Base-by-base conservation (phyloP, 306 rosid species). In the Hippophae tibetana region DNA sequence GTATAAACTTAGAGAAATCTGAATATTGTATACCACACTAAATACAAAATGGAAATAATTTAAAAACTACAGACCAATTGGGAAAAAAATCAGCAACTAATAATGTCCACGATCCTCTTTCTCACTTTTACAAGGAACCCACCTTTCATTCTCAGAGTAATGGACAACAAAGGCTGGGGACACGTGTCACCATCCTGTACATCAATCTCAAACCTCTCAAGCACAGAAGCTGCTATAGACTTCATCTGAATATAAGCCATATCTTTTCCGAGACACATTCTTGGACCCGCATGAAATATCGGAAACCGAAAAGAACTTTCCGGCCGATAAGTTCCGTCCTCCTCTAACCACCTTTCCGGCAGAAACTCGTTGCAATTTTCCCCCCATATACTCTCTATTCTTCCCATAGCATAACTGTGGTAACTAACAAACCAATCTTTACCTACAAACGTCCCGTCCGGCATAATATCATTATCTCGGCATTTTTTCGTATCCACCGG, bases 241-340 rank as follows among this genome's bases (percentile, higher is more conserved):
- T 89, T 89, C 97, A 89, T 89, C 72, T 89, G 97, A 68, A 81
- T 79, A 10, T 77, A 81, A 2, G 89, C 92, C 89, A 86, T 58
- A 1, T 86, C 92, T 11, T 84, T 86, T 1, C 97, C 95, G 0
- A 89, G 53, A 40, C 95, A 89, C 78, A 81, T 61, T 13, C 97
- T 78, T 0, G 87, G 87, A 25, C 97, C 86, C 1, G 71, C 92
- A 9, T 89, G 89, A 12, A 89, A 89, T 5, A 76, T 71, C 18
- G 89, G 87, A 45, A 8, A 83, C 57, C 76, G 57, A 52, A 78
- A 89, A 48, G 76, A 78, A 41, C 70, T 84, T 66, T 84, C 89
- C 0, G 11, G 48, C 58, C 61, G 57, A 27, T 9, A 89, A 0
- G 60, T 38, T 0, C 90, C 89, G 8, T 78, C 75, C 7, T 85